Percentiles rank a stretch among this genome's conserved stretches.
Evolutionary conservation across 305 asterid genomes (phyloP).

Genomic region (Fraxinus latifolia): DNA sequence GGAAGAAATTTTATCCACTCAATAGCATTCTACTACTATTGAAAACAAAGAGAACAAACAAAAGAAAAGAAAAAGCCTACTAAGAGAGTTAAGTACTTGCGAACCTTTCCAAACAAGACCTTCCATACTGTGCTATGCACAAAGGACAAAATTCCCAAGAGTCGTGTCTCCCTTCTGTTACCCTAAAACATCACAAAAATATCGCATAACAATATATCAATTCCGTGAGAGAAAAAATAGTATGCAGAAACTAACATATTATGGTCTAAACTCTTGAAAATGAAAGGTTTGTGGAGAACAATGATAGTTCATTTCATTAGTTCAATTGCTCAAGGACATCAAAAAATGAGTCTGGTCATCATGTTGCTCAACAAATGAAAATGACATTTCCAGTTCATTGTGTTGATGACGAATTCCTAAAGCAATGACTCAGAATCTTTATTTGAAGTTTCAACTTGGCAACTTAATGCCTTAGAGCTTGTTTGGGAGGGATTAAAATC

Average conservation of each 20-base stretch:
- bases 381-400: neutral
- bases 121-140: slow-evolving; percentile 97
- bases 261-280: neutral
- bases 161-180: slow-evolving; percentile 86
- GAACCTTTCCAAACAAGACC: slow-evolving; percentile 75
- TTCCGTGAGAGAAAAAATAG: neutral
- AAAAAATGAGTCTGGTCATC: neutral
- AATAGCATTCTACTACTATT: neutral
- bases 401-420: slow-evolving; percentile 1
- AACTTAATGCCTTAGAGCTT: slow-evolving; percentile 5
- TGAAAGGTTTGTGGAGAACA: neutral
- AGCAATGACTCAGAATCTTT: neutral
- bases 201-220: neutral
- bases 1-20: neutral
- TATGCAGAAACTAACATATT: neutral
- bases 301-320: neutral
- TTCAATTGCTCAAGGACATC: neutral
- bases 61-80: neutral
- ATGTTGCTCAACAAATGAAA: neutral
- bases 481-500: too few species aligned
- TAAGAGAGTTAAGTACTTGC: slow-evolving; percentile 2
- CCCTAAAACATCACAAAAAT: slow-evolving; percentile 49
- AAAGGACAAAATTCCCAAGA: slow-evolving; percentile 86
- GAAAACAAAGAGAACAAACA: neutral
- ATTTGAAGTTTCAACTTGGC: neutral